Conservation (phyloP, 2,329 filamentous ascomycete genomes). For the Talaromyces amestolkiae region DNA sequence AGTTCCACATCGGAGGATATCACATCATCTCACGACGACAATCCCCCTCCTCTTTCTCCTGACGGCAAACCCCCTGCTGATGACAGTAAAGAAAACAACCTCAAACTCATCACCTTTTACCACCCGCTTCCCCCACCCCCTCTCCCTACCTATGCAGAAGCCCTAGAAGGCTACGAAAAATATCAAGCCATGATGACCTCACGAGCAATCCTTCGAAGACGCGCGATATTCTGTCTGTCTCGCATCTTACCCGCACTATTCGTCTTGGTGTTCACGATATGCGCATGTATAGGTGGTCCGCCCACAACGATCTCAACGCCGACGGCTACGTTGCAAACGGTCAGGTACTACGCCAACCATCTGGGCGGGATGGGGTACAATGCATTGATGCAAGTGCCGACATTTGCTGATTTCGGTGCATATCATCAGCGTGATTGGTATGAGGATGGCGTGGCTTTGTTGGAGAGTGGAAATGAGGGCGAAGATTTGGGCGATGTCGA, state of each 20-base stretch:
- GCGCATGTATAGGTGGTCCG: not conserved
- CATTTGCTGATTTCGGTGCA: not conserved
- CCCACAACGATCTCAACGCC: constrained; percentile 4
- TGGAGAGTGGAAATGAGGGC: too few relatives aligned
- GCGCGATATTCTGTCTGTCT: not conserved
- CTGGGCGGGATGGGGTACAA: not conserved
- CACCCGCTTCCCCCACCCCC: not conserved
- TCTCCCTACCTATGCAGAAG: not conserved
- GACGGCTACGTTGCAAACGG: not conserved
- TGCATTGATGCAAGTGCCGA: not conserved
- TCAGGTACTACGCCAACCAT: not conserved
- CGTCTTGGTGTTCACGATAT: not conserved
- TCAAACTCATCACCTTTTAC: not conserved
- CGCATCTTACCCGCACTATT: not conserved
- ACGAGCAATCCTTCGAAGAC: not conserved
- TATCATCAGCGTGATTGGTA: too few relatives aligned
- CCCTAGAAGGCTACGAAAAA: not conserved
- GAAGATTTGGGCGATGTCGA: not conserved
- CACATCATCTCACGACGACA: not conserved
- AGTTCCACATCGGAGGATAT: not conserved
- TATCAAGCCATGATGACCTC: not conserved
- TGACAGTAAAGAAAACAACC: not conserved
- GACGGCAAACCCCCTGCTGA: not conserved
- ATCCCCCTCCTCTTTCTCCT: not conserved
- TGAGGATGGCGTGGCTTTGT: not conserved